Evolutionary conservation across 1,284 basidiomycete genomes (phyloP).

Genomic region (Moesziomyces antarcticus): DNA sequence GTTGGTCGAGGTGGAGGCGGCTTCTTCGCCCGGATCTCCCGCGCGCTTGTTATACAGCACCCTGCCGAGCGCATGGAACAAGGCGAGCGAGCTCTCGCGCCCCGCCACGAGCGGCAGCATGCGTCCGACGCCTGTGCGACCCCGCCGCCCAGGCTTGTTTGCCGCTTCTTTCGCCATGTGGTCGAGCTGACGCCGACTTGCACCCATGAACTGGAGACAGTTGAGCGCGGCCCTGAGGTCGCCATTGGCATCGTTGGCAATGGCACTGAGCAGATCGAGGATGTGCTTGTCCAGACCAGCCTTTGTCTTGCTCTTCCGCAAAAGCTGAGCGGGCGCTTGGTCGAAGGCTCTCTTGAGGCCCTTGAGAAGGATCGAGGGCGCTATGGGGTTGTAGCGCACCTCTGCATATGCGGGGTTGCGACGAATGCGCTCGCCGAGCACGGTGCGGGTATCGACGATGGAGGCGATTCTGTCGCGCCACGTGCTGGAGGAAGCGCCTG

Average conservation of each 20-base stretch:
- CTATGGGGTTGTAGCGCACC: constrained; percentile 90
- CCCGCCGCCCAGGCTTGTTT: not conserved
- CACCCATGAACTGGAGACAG: constrained; percentile 81
- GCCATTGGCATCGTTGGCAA: constrained; percentile 83
- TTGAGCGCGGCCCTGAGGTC: constrained; percentile 93
- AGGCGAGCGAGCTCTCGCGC: constrained; percentile 83
- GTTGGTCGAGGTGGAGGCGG: not conserved
- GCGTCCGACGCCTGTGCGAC: constrained; percentile 7
- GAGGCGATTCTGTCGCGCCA: constrained; percentile 68
- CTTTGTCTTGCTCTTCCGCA: not conserved
- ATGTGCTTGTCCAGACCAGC: constrained; percentile 1
- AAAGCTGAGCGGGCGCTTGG: not conserved
- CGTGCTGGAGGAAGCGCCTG: constrained; percentile 70
- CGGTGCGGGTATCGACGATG: constrained; percentile 75
- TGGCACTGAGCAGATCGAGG: constrained; percentile 47
- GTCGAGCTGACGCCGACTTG: constrained; percentile 29
- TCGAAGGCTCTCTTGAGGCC: constrained; percentile 73
- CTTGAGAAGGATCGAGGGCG: constrained; percentile 82
- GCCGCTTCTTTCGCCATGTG: constrained; percentile 1
- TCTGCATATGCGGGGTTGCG: constrained; percentile 77
- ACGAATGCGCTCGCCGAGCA: constrained; percentile 75
- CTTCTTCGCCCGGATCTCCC: constrained; percentile 62
- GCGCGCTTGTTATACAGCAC: constrained; percentile 93
- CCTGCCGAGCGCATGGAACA: constrained; percentile 94
- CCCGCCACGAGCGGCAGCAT: constrained; percentile 29